Conservation (phyloP, 140 eudicot species). For the Oenanthe javanica region DNA sequence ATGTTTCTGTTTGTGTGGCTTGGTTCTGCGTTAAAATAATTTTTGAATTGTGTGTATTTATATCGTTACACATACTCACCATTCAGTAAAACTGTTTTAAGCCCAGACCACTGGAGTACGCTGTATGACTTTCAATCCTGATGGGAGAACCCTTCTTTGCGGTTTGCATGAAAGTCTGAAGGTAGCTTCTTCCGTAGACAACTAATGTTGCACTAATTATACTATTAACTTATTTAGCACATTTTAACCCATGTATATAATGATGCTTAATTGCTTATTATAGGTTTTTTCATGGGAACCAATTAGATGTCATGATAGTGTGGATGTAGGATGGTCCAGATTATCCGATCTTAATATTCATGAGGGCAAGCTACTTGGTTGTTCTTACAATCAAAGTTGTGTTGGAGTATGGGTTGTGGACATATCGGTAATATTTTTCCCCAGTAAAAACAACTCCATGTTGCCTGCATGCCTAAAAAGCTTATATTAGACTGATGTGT, state of each 20-base stretch:
- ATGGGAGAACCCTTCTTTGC: constrained; percentile 91
- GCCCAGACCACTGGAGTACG: constrained; percentile 93
- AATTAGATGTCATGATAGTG: constrained; percentile 80
- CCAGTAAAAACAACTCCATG: constrained; percentile 5
- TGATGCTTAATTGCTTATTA: neutral
- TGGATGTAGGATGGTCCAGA: constrained; percentile 97
- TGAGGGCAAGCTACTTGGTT: constrained; percentile 98
- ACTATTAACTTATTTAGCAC: constrained; percentile 6
- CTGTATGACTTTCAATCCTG: constrained; percentile 94
- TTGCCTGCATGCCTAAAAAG: neutral
- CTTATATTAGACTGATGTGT: constrained; percentile 19
- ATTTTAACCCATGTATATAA: neutral
- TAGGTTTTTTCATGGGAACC: constrained; percentile 99
- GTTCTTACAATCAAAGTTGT: constrained; percentile 98
- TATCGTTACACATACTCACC: neutral
- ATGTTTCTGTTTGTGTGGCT: constrained; percentile 1
- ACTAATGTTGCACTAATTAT: neutral
- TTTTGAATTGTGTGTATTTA: neutral
- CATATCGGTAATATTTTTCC: constrained; percentile 54
- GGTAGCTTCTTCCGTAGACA: constrained; percentile 29
- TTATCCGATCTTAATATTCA: constrained; percentile 88
- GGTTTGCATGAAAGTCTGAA: constrained; percentile 93
- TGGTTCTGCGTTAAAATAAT: neutral
- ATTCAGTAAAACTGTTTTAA: constrained; percentile 9
- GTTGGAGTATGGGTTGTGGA: constrained; percentile 99